These are phyloP conservation scores for Magnaporthiopsis poae DNA, from an alignment of 2,329 filamentous ascomycete genomes.

Conservation along the genomic window DNA sequence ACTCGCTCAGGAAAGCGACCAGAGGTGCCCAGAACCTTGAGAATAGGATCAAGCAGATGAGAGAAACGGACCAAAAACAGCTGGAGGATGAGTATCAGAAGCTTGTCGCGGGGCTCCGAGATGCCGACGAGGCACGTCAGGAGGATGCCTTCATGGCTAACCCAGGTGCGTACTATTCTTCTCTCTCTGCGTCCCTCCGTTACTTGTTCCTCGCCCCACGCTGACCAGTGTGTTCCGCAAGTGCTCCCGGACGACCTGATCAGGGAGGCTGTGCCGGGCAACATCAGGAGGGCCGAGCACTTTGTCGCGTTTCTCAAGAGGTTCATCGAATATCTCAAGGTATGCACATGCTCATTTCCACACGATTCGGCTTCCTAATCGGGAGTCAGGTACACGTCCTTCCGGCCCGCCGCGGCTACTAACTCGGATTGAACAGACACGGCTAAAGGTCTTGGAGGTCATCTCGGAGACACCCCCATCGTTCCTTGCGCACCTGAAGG, in stretches of 20 bases:
- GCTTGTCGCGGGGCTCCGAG: slow-evolving; percentile 79
- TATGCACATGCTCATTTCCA: slow-evolving; percentile 15
- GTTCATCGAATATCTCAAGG: slow-evolving; percentile 93
- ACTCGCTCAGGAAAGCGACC: slow-evolving; percentile 82
- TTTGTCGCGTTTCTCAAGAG: slow-evolving; percentile 90
- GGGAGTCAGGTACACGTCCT: background rate
- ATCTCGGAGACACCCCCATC: slow-evolving; percentile 95
- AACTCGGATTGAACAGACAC: slow-evolving; percentile 51
- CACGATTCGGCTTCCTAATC: background rate
- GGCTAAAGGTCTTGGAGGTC: slow-evolving; percentile 96
- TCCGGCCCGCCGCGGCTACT: background rate
- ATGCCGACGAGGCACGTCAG: slow-evolving; percentile 77
- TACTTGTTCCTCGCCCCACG: background rate
- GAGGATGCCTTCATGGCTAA: slow-evolving; percentile 98
- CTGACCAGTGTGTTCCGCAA: slow-evolving; percentile 13
- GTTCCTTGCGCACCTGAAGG: slow-evolving; percentile 83
- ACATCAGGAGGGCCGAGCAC: slow-evolving; percentile 90
- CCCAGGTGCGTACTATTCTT: slow-evolving; percentile 40
- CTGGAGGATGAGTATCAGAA: slow-evolving; percentile 92
- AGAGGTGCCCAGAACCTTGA: slow-evolving; percentile 86
- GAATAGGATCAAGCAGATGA: slow-evolving; percentile 85
- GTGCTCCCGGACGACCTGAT: slow-evolving; percentile 86
- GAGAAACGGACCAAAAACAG: slow-evolving; percentile 87
- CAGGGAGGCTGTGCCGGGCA: slow-evolving; percentile 91
- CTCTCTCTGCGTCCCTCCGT: background rate